Conservation (phyloP, 306 rosid species). For the Cercis canadensis region DNA sequence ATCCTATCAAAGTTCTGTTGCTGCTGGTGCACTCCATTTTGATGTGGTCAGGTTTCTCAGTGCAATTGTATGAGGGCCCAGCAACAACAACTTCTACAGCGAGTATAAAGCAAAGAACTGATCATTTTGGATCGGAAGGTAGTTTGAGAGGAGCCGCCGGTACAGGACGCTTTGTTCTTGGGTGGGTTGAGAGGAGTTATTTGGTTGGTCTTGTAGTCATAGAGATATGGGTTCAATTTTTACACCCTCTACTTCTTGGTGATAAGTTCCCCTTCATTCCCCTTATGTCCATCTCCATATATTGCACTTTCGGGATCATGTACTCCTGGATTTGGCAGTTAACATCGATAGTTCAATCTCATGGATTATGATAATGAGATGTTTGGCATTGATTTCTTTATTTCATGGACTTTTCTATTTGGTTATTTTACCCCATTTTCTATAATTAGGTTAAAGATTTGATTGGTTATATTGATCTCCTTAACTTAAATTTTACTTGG, state of each 20-base stretch:
- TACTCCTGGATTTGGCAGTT: conserved; percentile 95
- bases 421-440: no score
- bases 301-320: conserved; percentile 73
- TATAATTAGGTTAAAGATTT: no score
- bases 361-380: no score
- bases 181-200: conserved; percentile 59
- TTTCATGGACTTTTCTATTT: no score
- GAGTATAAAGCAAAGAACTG: conserved; percentile 36
- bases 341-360: conserved; percentile 51
- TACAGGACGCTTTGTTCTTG: conserved; percentile 49
- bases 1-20: conserved; percentile 75
- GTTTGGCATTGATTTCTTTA: no score
- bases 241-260: conserved; percentile 75
- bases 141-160: conserved; percentile 17
- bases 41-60: conserved; percentile 81
- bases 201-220: conserved; percentile 68
- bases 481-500: no score
- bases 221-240: conserved; percentile 84
- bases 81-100: conserved; percentile 24
- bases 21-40: conserved; percentile 69
- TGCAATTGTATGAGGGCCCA: conserved; percentile 48
- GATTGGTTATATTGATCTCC: no score
- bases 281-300: conserved; percentile 76
- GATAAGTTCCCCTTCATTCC: conserved; percentile 76
- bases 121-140: conserved; percentile 30